Conservation (phyloP, 192 early-diverging fungal genomes). For the Coemansia reversa region DNA sequence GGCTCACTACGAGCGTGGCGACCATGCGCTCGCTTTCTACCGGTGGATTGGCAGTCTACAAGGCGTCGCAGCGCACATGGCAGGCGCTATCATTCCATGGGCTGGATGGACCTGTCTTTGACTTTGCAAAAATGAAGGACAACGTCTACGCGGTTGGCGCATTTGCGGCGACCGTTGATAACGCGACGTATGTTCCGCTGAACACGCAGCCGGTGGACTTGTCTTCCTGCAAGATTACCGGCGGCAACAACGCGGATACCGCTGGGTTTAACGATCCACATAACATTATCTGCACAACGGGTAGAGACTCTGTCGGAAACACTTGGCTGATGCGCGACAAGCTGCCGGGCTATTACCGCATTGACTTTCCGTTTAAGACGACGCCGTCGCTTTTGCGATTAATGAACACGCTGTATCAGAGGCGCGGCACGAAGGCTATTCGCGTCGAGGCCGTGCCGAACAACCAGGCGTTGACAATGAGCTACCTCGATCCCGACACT, state of each 20-base stretch:
- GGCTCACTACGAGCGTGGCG: constrained; percentile 20
- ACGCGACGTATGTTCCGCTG: constrained; percentile 52
- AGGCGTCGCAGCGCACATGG: constrained; percentile 52
- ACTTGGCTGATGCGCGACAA: constrained; percentile 72
- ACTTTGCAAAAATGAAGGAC: constrained; percentile 54
- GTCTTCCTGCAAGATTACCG: constrained; percentile 39
- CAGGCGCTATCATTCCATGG: constrained; percentile 63
- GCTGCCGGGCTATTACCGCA: constrained; percentile 68
- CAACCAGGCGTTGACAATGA: constrained; percentile 59
- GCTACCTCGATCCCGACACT: constrained; percentile 64
- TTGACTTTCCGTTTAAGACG: constrained; percentile 56
- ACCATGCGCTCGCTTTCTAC: constrained; percentile 34
- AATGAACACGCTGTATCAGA: constrained; percentile 59
- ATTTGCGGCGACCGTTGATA: constrained; percentile 69
- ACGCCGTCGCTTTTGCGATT: constrained; percentile 67
- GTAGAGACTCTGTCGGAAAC: constrained; percentile 31
- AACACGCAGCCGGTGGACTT: constrained; percentile 57
- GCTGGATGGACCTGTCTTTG: constrained; percentile 65
- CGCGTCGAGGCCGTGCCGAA: constrained; percentile 60
- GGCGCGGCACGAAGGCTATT: constrained; percentile 66
- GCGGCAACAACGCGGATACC: constrained; percentile 55
- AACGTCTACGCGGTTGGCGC: constrained; percentile 67
- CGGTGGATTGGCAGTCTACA: constrained; percentile 37
- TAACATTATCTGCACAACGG: constrained; percentile 53
- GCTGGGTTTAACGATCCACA: constrained; percentile 44